A percentile compares a stretch with the other conserved stretches of the same genome.
These are phyloP conservation scores for Parmales sp. DNA, from an alignment of 108 stramenopile species.

Conservation along the genomic window DNA sequence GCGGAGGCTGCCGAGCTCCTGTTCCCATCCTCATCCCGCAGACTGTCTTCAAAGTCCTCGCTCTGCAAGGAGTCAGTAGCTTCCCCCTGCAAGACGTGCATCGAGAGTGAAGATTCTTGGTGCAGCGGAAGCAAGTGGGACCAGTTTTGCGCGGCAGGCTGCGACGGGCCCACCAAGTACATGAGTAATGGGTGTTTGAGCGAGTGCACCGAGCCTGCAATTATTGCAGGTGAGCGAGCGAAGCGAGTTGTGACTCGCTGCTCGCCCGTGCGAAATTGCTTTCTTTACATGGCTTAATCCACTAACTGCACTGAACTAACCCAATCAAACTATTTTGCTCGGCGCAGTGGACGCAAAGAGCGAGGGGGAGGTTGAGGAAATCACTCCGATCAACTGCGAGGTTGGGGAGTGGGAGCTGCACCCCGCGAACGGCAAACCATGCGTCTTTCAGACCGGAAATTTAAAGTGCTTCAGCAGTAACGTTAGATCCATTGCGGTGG, in stretches of 20 bases:
- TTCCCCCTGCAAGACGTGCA: slow-evolving; percentile 8
- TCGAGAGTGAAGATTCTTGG: slow-evolving; percentile 3
- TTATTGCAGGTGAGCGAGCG: not conserved
- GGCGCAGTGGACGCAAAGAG: not conserved
- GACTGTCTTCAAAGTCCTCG: not conserved
- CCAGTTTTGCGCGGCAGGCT: not conserved
- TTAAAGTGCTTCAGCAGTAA: not conserved
- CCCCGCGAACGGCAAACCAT: not conserved
- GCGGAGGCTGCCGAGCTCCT: not conserved
- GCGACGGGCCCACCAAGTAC: slow-evolving; percentile 7
- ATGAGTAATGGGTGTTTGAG: not conserved
- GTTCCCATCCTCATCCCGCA: not conserved
- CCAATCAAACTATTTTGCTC: too few species aligned
- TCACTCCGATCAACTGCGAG: not conserved
- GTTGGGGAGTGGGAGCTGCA: not conserved
- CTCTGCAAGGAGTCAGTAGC: not conserved
- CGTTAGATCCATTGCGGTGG: not conserved
- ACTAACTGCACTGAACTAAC: too few species aligned
- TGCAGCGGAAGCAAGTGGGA: not conserved
- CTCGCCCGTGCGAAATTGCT: too few species aligned
- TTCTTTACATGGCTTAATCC: too few species aligned
- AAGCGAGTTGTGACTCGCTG: not conserved
- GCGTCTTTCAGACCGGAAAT: not conserved
- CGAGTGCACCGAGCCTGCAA: not conserved
- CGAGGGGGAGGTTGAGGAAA: not conserved